A percentile compares a stretch with the other conserved stretches of the same genome.
These are phyloP conservation scores for Kwoniella europaea DNA, from an alignment of 768 basidiomycete genomes.

Conservation along the genomic window DNA sequence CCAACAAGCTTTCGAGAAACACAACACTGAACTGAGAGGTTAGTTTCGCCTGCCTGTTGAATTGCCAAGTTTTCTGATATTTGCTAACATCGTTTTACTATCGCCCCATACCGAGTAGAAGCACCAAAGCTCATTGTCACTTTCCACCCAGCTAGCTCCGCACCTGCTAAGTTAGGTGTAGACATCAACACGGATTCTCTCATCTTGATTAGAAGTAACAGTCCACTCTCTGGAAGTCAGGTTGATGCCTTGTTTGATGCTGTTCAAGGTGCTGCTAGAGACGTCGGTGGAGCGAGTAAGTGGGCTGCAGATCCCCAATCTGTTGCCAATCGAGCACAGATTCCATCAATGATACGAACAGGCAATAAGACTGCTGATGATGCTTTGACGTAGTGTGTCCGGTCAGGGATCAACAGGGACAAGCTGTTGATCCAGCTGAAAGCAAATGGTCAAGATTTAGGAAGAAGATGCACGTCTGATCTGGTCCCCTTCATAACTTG, in stretches of 20 bases:
- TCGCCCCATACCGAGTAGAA: background rate
- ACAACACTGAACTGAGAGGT: background rate
- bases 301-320: background rate
- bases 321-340: background rate
- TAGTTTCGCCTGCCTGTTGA: background rate
- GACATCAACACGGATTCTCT: background rate
- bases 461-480: slow-evolving; percentile 9
- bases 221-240: background rate
- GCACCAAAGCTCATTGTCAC: background rate
- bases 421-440: slow-evolving; percentile 4
- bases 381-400: slow-evolving; percentile 3
- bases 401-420: slow-evolving; percentile 7
- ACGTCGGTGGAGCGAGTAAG: slow-evolving; percentile 4
- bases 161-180: slow-evolving; percentile 3
- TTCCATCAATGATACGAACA: too few relatives aligned
- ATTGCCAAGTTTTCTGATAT: background rate
- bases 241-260: slow-evolving; percentile 2
- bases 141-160: background rate
- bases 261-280: slow-evolving; percentile 6
- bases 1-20: background rate
- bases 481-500: too few relatives aligned
- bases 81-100: background rate
- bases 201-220: slow-evolving; percentile 1
- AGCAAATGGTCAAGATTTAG: slow-evolving; percentile 13
- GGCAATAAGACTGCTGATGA: background rate